Evolutionary conservation across 495 filamentous ascomycete genomes (phyloP).

Genomic region (Penicillium fimorum): DNA sequence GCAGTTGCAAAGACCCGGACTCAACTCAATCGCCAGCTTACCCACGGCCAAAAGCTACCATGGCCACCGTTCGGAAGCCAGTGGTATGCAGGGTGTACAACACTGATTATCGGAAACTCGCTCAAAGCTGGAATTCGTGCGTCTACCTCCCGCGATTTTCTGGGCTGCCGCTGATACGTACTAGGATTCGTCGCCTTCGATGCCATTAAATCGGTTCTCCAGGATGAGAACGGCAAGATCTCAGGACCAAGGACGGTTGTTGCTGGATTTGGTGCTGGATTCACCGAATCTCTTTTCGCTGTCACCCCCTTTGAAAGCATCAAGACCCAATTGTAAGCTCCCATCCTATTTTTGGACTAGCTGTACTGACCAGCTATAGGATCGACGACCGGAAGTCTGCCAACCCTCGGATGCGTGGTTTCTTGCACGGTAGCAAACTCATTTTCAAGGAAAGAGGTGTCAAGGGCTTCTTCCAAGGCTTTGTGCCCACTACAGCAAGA

Average conservation of each 20-base stretch:
- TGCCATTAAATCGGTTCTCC: slow-evolving; percentile 77
- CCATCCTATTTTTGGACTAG: not conserved
- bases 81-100: slow-evolving; percentile 98
- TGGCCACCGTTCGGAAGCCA: slow-evolving; percentile 92
- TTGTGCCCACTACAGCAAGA: slow-evolving; percentile 89
- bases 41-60: slow-evolving; percentile 81
- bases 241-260: slow-evolving; percentile 88
- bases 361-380: slow-evolving; percentile 35
- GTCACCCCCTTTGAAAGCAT: slow-evolving; percentile 98
- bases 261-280: slow-evolving; percentile 90
- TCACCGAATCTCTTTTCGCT: slow-evolving; percentile 88
- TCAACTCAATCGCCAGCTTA: slow-evolving; percentile 85
- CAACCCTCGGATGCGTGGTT: slow-evolving; percentile 85
- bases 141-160: slow-evolving; percentile 22
- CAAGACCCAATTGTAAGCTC: slow-evolving; percentile 79
- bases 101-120: slow-evolving; percentile 93
- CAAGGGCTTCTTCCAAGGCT: slow-evolving; percentile 92
- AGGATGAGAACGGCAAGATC: slow-evolving; percentile 83
- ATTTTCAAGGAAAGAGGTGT: slow-evolving; percentile 86
- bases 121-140: slow-evolving; percentile 90
- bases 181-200: slow-evolving; percentile 95
- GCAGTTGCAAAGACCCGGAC: slow-evolving; percentile 90
- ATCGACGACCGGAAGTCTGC: slow-evolving; percentile 93
- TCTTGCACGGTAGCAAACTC: slow-evolving; percentile 83
- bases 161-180: slow-evolving; percentile 9